Percentiles rank a stretch among this genome's conserved stretches.
Conservation (phyloP, 1,139 yeast genomes). For the Suhomyces guaymorum region DNA sequence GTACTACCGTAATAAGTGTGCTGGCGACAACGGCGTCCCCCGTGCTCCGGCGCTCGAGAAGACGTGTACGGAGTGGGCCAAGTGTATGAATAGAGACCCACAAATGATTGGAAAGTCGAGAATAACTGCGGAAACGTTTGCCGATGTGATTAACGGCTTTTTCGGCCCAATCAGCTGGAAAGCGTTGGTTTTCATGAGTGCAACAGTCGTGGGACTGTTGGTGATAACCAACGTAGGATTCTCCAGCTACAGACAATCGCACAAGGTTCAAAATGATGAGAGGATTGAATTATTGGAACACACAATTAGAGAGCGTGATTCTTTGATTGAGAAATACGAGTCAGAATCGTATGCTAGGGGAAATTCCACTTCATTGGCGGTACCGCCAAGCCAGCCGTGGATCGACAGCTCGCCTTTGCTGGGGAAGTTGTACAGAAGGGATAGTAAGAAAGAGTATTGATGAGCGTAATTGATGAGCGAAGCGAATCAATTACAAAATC, state of each 20-base stretch:
- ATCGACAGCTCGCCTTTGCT: constrained; percentile 4
- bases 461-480: too few relatives aligned
- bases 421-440: neutral
- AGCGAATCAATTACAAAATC: too few relatives aligned
- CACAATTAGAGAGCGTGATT: constrained; percentile 7
- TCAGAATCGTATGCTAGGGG: neutral
- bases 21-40: constrained; percentile 29
- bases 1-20: constrained; percentile 71
- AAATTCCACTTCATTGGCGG: constrained; percentile 3
- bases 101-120: constrained; percentile 72
- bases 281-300: neutral
- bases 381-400: constrained; percentile 1
- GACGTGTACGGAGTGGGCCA: constrained; percentile 75
- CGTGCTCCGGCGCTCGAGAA: constrained; percentile 73
- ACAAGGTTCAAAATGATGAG: constrained; percentile 8
- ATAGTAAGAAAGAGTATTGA: too few relatives aligned
- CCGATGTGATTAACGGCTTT: constrained; percentile 78
- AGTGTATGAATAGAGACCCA: constrained; percentile 88
- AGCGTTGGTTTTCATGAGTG: constrained; percentile 52
- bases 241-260: constrained; percentile 27
- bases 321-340: constrained; percentile 7
- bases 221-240: constrained; percentile 45
- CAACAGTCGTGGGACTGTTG: constrained; percentile 45
- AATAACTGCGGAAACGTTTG: constrained; percentile 79
- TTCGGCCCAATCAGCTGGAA: constrained; percentile 76